Conservation (phyloP, 306 rosid genomes). For the Corylus americana region DNA sequence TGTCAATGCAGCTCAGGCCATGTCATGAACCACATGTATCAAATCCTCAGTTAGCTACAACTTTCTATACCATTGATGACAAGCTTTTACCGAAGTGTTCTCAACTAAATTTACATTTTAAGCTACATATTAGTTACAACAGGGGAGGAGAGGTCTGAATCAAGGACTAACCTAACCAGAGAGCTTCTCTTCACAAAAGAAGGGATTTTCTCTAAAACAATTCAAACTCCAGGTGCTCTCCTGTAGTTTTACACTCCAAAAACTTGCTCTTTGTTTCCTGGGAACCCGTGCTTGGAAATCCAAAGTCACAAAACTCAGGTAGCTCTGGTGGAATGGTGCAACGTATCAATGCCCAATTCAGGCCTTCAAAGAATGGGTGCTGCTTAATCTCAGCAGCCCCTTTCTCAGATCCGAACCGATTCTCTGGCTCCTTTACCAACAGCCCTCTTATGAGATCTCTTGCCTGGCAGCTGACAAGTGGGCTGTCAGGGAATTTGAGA, state of each 20-base stretch:
- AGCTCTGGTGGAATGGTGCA: conserved; percentile 78
- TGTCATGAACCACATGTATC: not conserved
- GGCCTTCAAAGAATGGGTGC: conserved; percentile 85
- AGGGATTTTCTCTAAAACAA: conserved; percentile 47
- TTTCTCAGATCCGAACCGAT: conserved; percentile 75
- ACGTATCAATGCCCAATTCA: conserved; percentile 89
- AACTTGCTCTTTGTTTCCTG: conserved; percentile 44
- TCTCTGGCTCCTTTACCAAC: conserved; percentile 78
- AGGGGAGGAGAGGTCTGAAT: conserved; percentile 20
- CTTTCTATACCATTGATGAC: conserved; percentile 32
- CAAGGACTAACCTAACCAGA: conserved; percentile 28
- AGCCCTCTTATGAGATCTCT: conserved; percentile 81
- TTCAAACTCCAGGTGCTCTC: conserved; percentile 79
- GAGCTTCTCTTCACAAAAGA: conserved; percentile 32
- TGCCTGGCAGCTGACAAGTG: conserved; percentile 65
- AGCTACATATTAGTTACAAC: conserved; percentile 46
- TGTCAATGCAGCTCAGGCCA: not conserved
- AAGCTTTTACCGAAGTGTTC: conserved; percentile 28
- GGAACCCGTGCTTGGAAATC: conserved; percentile 44
- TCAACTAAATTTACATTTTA: conserved; percentile 57
- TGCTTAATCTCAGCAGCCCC: conserved; percentile 90
- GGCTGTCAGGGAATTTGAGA: conserved; percentile 69
- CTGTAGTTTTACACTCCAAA: conserved; percentile 65
- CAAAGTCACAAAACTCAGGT: conserved; percentile 65
- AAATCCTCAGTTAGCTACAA: conserved; percentile 4